Evolutionary conservation across 441 rosid species (phyloP).

Genomic region (Gossypium gossypioides): DNA sequence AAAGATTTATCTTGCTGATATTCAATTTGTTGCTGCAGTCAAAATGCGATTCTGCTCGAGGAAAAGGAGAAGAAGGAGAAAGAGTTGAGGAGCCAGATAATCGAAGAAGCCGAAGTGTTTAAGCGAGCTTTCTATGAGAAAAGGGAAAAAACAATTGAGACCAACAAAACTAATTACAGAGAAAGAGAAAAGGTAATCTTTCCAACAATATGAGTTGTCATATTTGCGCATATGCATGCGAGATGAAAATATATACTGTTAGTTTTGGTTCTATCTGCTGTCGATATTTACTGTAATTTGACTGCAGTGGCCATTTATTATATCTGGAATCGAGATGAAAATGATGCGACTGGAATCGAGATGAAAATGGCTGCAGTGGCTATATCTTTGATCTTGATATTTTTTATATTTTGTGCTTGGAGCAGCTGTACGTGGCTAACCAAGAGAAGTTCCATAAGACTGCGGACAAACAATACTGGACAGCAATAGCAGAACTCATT

Average conservation of each 20-base stretch:
- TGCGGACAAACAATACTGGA: constrained; percentile 71
- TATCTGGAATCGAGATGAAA: neutral
- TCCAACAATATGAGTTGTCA: neutral
- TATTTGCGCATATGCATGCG: neutral
- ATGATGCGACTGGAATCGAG: neutral
- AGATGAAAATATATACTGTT: too few relatives aligned
- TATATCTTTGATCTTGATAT: neutral
- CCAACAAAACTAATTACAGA: constrained; percentile 44
- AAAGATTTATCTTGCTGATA: neutral
- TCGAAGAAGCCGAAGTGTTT: constrained; percentile 55
- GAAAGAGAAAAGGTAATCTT: constrained; percentile 59
- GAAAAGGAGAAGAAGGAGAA: constrained; percentile 73
- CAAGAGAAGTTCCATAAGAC: constrained; percentile 74
- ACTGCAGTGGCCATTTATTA: neutral
- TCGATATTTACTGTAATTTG: neutral
- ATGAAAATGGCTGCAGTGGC: too few relatives aligned
- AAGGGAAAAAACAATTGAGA: constrained; percentile 50
- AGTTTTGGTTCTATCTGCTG: neutral
- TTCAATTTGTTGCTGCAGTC: constrained; percentile 31
- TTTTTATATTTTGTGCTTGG: constrained; percentile 10
- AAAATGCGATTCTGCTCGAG: constrained; percentile 56
- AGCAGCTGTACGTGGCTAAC: constrained; percentile 50
- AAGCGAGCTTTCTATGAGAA: constrained; percentile 55
- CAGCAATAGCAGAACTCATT: constrained; percentile 60
- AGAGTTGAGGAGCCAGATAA: constrained; percentile 57